A percentile compares a stretch with the other conserved stretches of the same genome.
Conservation (phyloP, 257 asterid genomes). For the Ocimum tenuiflorum region DNA sequence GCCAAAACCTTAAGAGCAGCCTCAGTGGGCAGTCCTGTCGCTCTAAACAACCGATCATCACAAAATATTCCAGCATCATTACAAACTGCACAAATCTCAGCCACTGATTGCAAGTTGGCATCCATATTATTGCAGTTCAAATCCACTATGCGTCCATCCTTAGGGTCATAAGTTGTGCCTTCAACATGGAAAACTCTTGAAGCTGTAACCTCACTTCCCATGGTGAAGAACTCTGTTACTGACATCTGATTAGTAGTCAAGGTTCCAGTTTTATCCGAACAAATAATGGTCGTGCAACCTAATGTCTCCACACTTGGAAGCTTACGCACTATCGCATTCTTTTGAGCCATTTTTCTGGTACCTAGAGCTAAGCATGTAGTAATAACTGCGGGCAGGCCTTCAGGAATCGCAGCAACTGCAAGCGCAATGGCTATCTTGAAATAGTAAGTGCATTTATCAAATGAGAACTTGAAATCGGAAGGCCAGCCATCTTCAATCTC, state of each 20-base stretch:
- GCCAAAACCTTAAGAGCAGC: conserved; percentile 91
- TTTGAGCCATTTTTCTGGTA: conserved; percentile 86
- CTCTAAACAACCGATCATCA: conserved; percentile 57
- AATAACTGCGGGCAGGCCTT: conserved; percentile 82
- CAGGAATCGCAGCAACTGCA: conserved; percentile 93
- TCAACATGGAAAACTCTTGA: conserved; percentile 23
- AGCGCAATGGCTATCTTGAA: conserved; percentile 81
- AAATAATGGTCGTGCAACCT: conserved; percentile 81
- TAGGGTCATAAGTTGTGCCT: conserved; percentile 71
- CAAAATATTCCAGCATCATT: conserved; percentile 66
- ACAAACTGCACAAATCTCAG: conserved; percentile 73
- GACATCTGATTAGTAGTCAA: conserved; percentile 87
- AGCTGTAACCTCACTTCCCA: conserved; percentile 15
- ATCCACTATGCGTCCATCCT: conserved; percentile 62
- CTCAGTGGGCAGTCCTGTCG: conserved; percentile 78
- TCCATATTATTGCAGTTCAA: conserved; percentile 67
- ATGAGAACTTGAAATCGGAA: conserved; percentile 59
- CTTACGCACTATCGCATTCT: conserved; percentile 81
- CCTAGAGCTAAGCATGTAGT: conserved; percentile 88
- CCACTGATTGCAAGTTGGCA: conserved; percentile 48
- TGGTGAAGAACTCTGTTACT: conserved; percentile 26
- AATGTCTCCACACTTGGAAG: conserved; percentile 85
- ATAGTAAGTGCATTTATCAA: conserved; percentile 82
- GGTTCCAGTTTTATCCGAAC: conserved; percentile 84
- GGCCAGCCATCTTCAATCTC: conserved; percentile 77